Percentiles rank a stretch among this genome's conserved stretches.
Evolutionary conservation across 495 filamentous ascomycete species (phyloP).

Genomic region (Penicillium maclennaniae): DNA sequence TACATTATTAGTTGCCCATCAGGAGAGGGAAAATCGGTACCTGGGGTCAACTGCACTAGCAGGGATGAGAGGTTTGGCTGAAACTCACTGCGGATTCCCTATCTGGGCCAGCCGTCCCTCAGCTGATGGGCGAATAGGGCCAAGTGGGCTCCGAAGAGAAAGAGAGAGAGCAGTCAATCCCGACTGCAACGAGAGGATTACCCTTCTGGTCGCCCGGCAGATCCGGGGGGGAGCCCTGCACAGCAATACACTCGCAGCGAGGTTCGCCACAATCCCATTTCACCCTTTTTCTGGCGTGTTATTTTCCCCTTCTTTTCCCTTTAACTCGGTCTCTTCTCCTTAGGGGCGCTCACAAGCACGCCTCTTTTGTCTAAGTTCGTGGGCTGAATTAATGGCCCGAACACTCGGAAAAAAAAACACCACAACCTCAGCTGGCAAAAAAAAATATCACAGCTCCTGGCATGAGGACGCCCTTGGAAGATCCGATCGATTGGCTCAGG

Average conservation of each 20-base stretch:
- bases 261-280: slow-evolving; percentile 12
- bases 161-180: neutral
- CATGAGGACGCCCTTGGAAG: too few species aligned
- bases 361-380: neutral
- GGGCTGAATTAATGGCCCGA: neutral
- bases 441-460: too few species aligned
- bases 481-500: neutral
- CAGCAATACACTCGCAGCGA: slow-evolving; percentile 1
- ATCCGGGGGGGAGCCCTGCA: slow-evolving; percentile 15
- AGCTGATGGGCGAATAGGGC: slow-evolving; percentile 16
- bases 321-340: too few species aligned
- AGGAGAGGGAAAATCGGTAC: neutral
- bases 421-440: neutral
- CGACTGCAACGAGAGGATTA: slow-evolving; percentile 3
- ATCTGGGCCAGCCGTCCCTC: slow-evolving; percentile 12
- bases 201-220: slow-evolving; percentile 25
- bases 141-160: neutral
- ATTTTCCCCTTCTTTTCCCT: too few species aligned
- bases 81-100: slow-evolving; percentile 14
- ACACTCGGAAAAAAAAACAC: neutral
- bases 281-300: neutral
- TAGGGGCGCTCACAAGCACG: neutral
- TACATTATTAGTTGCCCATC: slow-evolving; percentile 15
- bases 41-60: slow-evolving; percentile 8
- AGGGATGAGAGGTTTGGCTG: slow-evolving; percentile 9